A percentile compares a stretch with the other conserved stretches of the same genome.
phyloP scores from a whole-genome alignment of 108 stramenopile genomes.

The Nitzschia inconspicua region DNA sequence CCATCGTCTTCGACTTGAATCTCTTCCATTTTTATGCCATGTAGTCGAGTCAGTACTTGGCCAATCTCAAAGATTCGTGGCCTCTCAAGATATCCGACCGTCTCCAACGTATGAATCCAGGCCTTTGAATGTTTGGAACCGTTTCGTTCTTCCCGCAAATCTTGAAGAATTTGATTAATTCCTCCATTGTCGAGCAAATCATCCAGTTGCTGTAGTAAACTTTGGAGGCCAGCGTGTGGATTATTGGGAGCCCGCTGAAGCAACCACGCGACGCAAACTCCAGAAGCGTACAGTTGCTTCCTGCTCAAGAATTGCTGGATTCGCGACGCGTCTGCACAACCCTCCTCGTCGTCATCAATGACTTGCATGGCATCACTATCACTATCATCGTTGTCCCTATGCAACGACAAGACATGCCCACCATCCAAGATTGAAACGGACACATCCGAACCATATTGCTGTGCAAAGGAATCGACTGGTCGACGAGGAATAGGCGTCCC shows the following conservation, averaged over 20 bases:
- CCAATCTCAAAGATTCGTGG: constrained; percentile 79
- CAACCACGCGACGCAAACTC: constrained; percentile 72
- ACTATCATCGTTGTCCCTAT: constrained; percentile 24
- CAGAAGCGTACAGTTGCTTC: constrained; percentile 78
- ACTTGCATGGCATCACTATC: constrained; percentile 12
- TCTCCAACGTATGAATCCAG: constrained; percentile 40
- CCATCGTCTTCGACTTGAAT: constrained; percentile 46
- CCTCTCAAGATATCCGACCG: constrained; percentile 55
- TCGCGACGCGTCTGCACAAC: constrained; percentile 75
- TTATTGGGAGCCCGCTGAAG: constrained; percentile 41
- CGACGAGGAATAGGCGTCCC: constrained; percentile 54
- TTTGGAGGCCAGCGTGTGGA: constrained; percentile 47
- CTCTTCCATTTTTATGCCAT: constrained; percentile 68
- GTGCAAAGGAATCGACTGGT: constrained; percentile 18
- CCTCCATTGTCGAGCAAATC: constrained; percentile 44
- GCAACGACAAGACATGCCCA: constrained; percentile 49
- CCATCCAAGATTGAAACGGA: constrained; percentile 56
- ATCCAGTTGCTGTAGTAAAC: constrained; percentile 57
- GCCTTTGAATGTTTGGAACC: constrained; percentile 1
- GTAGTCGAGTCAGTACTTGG: constrained; percentile 75
- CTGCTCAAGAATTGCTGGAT: constrained; percentile 75
- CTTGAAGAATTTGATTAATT: constrained; percentile 22
- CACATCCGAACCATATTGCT: constrained; percentile 2
- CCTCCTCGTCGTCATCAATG: constrained; percentile 65
- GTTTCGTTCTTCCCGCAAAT: constrained; percentile 2